Base-by-base conservation (phyloP, 768 basidiomycete genomes). In the Lactarius vividus region DNA sequence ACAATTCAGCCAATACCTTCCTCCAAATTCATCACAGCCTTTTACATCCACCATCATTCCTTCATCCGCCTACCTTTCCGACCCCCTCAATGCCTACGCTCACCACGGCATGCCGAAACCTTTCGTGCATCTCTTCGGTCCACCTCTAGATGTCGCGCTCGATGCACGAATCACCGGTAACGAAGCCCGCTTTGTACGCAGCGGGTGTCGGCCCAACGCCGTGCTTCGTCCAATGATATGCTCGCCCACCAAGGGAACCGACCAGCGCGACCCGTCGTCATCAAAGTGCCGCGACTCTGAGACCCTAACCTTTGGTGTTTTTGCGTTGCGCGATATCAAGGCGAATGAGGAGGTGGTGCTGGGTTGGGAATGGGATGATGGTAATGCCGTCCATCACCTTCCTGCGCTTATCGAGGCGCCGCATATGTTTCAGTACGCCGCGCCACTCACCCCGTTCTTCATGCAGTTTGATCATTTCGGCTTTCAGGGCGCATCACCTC, bases 331-430 rank as follows among this genome's bases (percentile, higher is more conserved):
- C 13, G 89, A 92, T 67, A 81, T 98, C 69, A 83, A 83, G 62
- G 84, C 84, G 39, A 82, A 89, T 57, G 94, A 95, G 69, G 96
- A 98, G 77, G 84, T 98, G 23, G 86, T 95, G 0, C 77, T 98
- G 0, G 91, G 90, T 0, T 98, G 96, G 94, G 94, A 97, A 74
- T 98, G 96, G 96, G 95, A 98, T 71, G 96, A 98, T 72, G 87
- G 86, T 2, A 91, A 93, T 73, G 87, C 88, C 0, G 84, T 96
- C 0, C 95, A 96, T 75, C 78, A 81, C 66, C 78, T 94, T 0
- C 90, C 86, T n/a, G 85, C 86, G 9, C 75, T 91, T 59, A 79
- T 92, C 64, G 78, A 85, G 70, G 75, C 82, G 5, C 85, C 87
- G 5, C 76, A 80, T 65, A 71, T 82, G 63, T 86, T 87, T 71